Base-by-base conservation (phyloP, 306 rosid genomes). In the Styphnolobium japonicum region DNA sequence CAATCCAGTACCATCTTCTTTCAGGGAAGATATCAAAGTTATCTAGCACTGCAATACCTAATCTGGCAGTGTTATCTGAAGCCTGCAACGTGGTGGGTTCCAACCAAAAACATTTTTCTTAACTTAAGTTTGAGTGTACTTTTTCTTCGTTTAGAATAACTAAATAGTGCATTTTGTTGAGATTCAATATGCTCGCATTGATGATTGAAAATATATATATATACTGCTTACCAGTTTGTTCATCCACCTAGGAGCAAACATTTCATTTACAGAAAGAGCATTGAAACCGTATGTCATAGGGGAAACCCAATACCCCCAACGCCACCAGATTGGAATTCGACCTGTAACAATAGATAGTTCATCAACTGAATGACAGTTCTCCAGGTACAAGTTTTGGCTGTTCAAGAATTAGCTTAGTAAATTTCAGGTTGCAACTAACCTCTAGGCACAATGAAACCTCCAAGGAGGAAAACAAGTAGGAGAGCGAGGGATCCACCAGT, bases 211-310 rank as follows among this genome's bases (percentile, higher is more conserved):
- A 27, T n/a, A n/a, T n/a, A n/a, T n/a, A 27, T 3, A 27, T 15
- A 14, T 25, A 40, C 25, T 25, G 61, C 77, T 52, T 82, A 87
- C 89, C 23, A 4, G 10, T 71, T 71, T 49, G 12, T 71, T 16
- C 58, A 81, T 64, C 91, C 89, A 87, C 81, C 84, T 85, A 0
- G 82, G 57, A 7, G 71, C 79, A 46, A 83, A 56, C 78, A 82
- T 67, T 11, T 87, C 91, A 36, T 87, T 87, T 2, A 85, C 57
- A 71, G 83, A 31, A 23, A 85, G 65, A 53, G 87, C 87, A 73
- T 73, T 80, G 51, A 80, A 87, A 58, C 80, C 83, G 39, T 87
- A 87, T 76, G 82, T 43, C 70, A 87, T 57, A 61, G 91, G 91
- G 1, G 91, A 87, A 51, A 80, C 25, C 76, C 85, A 87, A 46